Percentiles rank a stretch among this genome's conserved stretches.
Evolutionary conservation across 192 early-diverging fungal species (phyloP).

Genomic region (Backusella tarrabulga): DNA sequence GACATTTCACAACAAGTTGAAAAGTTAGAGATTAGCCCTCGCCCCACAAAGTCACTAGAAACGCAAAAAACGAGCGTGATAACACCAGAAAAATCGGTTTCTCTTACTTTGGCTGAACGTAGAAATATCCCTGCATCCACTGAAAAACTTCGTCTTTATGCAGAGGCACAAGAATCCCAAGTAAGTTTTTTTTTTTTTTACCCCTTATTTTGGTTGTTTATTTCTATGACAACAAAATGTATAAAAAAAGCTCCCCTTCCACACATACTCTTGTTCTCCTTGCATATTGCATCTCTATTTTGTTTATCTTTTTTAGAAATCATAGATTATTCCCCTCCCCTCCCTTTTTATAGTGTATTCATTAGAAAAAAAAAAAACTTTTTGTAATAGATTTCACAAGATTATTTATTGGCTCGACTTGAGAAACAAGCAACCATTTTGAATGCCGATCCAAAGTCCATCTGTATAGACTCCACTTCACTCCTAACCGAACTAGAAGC

Average conservation of each 20-base stretch:
- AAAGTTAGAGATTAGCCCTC: background rate
- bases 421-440: constrained; percentile 57
- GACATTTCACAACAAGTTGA: constrained; percentile 3
- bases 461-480: constrained; percentile 56
- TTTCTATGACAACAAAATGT: constrained; percentile 2
- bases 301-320: constrained; percentile 1
- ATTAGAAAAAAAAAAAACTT: background rate
- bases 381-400: constrained; percentile 45
- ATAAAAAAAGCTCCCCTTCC: background rate
- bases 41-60: background rate
- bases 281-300: constrained; percentile 7
- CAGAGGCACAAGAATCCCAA: constrained; percentile 1
- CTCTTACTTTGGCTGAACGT: constrained; percentile 34
- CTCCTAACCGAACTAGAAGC: constrained; percentile 50
- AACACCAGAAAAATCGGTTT: constrained; percentile 16
- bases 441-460: constrained; percentile 55
- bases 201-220: background rate
- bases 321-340: background rate
- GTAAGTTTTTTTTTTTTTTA: background rate
- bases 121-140: constrained; percentile 33
- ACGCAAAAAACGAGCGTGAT: background rate
- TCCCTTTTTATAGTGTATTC: background rate
- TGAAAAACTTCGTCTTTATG: constrained; percentile 28
- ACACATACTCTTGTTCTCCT: background rate
- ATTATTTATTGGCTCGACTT: constrained; percentile 53